Base-by-base conservation (phyloP, 1,284 basidiomycete species). In the Pseudozyma tsukubaensis region DNA sequence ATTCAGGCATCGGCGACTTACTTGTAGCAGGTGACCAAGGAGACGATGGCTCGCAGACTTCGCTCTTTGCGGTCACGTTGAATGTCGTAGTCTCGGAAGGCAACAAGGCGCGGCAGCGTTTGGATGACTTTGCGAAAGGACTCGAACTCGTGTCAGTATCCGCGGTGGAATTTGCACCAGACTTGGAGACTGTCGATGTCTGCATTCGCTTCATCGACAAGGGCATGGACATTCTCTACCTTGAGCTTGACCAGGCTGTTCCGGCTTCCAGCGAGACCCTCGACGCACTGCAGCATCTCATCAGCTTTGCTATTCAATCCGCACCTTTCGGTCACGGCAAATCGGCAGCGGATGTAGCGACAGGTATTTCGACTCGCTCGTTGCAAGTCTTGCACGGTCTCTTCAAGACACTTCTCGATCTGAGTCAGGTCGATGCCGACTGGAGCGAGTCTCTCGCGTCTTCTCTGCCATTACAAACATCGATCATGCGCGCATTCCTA, bases 381-480 rank as follows among this genome's bases (percentile, higher is more conserved):
- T 47, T 76, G 54, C 64, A 76, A 47, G 58, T 76, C 14, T 44
- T 76, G 35, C 53, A 61, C 32, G 69, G 53, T 24, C 50, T 76
- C 7, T 66, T 69, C 64, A 76, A 76, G 52, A 45, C 48, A 12
- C 50, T 72, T 29, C 51, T 76, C 2, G 73, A 76, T 34, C 50
- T 76, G 18, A 76, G 68, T 37, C 72, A 75, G 47, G 62, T 75
- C 5, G 72, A 75, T 39, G 54, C 67, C 2, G 54, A 71, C n/a
- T 75, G 72, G 72, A 66, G 59, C 50, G 59, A 71, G 34, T 55
- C 59, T 3, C 59, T 70, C 3, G 66, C 72, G 18, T 51, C 59
- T 16, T 75, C 72, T 6, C 37, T 19, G 6, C 10, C 21, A 3
- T 24, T 75, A 7, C 62, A 60, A 8, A 9, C 40, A 8, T 54